Conservation (phyloP, 768 basidiomycete genomes). For the Hortiboletus campestris region DNA sequence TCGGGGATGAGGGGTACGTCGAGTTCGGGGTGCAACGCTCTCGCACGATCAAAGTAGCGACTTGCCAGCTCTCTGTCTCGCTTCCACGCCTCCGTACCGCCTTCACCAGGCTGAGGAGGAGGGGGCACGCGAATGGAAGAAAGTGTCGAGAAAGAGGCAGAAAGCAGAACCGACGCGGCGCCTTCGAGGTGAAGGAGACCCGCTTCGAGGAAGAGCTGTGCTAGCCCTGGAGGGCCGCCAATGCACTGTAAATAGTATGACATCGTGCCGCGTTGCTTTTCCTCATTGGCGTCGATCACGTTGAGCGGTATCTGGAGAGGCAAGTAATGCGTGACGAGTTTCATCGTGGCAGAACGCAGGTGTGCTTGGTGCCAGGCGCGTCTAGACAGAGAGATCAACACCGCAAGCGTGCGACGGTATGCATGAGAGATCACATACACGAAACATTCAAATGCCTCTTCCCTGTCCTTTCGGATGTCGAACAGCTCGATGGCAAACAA, state of each 20-base stretch:
- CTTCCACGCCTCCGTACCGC: slow-evolving; percentile 70
- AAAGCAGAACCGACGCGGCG: slow-evolving; percentile 65
- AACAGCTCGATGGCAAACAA: slow-evolving; percentile 67
- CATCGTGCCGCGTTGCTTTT: slow-evolving; percentile 48
- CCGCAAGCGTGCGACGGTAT: background rate
- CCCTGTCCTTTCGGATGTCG: slow-evolving; percentile 72
- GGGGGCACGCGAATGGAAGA: slow-evolving; percentile 73
- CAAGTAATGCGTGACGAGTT: slow-evolving; percentile 71
- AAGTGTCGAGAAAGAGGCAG: slow-evolving; percentile 72
- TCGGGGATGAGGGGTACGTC: slow-evolving; percentile 69
- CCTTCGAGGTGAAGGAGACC: slow-evolving; percentile 83
- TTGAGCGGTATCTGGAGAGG: slow-evolving; percentile 51
- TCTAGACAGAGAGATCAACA: slow-evolving; percentile 35
- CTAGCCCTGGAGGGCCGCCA: slow-evolving; percentile 65
- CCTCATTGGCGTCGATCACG: slow-evolving; percentile 32
- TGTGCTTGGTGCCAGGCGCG: slow-evolving; percentile 82
- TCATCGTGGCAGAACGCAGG: slow-evolving; percentile 73
- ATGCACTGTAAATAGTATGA: slow-evolving; percentile 65
- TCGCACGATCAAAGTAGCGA: slow-evolving; percentile 71
- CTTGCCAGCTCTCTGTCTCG: slow-evolving; percentile 70
- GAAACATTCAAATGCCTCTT: slow-evolving; percentile 80
- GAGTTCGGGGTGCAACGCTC: slow-evolving; percentile 53
- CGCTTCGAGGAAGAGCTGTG: slow-evolving; percentile 74
- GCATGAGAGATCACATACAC: slow-evolving; percentile 46
- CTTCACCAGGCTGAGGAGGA: slow-evolving; percentile 48